These are phyloP conservation scores for Ogataea pignaliae DNA, from an alignment of 805 yeast genomes.

Conservation along the genomic window DNA sequence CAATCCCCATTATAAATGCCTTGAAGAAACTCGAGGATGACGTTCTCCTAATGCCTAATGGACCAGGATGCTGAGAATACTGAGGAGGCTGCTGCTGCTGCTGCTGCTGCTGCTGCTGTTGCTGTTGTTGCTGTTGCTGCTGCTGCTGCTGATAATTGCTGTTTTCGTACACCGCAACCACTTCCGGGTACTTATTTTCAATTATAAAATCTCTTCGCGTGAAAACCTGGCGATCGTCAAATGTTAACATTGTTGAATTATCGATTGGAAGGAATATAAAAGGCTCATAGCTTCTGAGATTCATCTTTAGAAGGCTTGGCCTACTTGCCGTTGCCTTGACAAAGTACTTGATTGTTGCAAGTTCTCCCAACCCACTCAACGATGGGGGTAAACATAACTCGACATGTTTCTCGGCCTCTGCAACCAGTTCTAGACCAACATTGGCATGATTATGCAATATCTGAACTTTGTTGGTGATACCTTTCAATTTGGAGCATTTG, in stretches of 20 bases:
- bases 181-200: conserved; percentile 38
- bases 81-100: not conserved
- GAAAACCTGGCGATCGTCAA: conserved; percentile 38
- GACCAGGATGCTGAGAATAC: not conserved
- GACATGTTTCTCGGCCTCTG: conserved; percentile 12
- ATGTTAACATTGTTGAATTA: conserved; percentile 22
- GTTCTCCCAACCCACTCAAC: conserved; percentile 20
- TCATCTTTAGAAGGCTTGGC: conserved; percentile 43
- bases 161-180: conserved; percentile 34
- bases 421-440: conserved; percentile 8
- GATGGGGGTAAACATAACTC: conserved; percentile 23
- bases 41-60: conserved; percentile 3
- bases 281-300: conserved; percentile 43
- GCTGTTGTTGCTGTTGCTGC: conserved; percentile 1
- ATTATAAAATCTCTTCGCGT: conserved; percentile 39
- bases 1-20: conserved; percentile 20
- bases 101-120: not conserved
- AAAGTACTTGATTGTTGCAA: conserved; percentile 44
- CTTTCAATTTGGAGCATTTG: conserved; percentile 28
- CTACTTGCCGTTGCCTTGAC: conserved; percentile 59
- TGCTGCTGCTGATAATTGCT: conserved; percentile 11
- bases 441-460: conserved; percentile 5
- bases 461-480: conserved; percentile 10
- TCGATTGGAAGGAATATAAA: conserved; percentile 52
- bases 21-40: conserved; percentile 27